Base-by-base conservation (phyloP, 2,329 filamentous ascomycete genomes). In the Colletotrichum kahawae region DNA sequence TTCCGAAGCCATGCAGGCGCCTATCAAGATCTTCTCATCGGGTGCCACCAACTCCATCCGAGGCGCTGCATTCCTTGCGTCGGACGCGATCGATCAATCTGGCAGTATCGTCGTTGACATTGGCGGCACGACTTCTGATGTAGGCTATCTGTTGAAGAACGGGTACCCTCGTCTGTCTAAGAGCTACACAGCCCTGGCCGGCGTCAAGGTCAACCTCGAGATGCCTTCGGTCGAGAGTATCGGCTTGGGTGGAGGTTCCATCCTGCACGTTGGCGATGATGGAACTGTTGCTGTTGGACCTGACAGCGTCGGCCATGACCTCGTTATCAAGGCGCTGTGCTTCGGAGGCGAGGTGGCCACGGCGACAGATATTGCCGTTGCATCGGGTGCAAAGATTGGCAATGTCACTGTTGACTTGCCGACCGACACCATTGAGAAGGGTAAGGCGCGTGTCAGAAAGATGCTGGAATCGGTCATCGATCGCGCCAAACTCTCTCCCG, bases 181-280 rank as follows among this genome's bases (percentile, higher is more conserved):
- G 70, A 77, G 78, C n/a, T 79, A 77, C 56, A 79, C 78, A 14
- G 73, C 68, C 2, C 62, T 80, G 57, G 78, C 77, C 4, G 79
- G 79, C 1, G 78, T 80, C 29, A 79, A 78, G 59, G 74, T 79
- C 29, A 79, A 79, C 51, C 71, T 80, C 18, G 77, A 78, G 29
- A 80, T 80, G 78, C 79, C 79, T 7, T 78, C 78, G 2, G 77
- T 79, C 1, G 78, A 79, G 57, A 79, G 78, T n/a, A 78, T 78
- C 24, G 79, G 77, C 7, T 70, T 80, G 4, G 79, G 79, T 1
- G 79, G 79, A 13, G 78, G 79, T 3, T 77, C 76, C 4, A 71
- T 77, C n/a, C 63, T 79, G 13, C 71, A 66, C 5, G 29, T 8
- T 14, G 43, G 34, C 7, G 51, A 59, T 3, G 57, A 69, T 8